Percentiles rank a stretch among this genome's conserved stretches.
These are phyloP conservation scores for Brasenia schreberi DNA, from an alignment of 164 flowering plant species.

Conservation along the genomic window DNA sequence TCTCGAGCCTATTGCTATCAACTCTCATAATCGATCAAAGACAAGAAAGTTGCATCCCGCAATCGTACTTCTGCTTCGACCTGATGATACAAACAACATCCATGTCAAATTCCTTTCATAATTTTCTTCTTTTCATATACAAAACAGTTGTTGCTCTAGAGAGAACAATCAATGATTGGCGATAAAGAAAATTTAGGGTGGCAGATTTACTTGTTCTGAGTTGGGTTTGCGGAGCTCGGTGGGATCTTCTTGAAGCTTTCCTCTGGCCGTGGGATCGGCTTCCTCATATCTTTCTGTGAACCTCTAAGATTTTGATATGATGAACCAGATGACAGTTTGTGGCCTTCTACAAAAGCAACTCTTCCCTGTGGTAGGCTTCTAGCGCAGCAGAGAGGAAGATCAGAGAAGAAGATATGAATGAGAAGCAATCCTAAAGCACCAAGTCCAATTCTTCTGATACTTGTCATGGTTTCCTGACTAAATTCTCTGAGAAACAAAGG, in stretches of 20 bases:
- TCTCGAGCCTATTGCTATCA: not conserved
- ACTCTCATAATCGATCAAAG: not conserved
- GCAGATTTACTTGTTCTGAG: constrained; percentile 46
- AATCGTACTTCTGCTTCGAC: constrained; percentile 2
- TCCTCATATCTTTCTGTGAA: constrained; percentile 15
- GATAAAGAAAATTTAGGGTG: not conserved
- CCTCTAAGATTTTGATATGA: constrained; percentile 15
- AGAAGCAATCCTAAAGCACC: constrained; percentile 17
- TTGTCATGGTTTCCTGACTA: not conserved
- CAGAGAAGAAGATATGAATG: constrained; percentile 3
- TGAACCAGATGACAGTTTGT: constrained; percentile 1
- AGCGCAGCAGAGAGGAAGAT: not conserved
- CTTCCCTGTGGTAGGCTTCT: not conserved
- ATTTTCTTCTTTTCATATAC: not conserved
- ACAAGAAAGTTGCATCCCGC: not conserved
- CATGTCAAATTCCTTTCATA: not conserved
- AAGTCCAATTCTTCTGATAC: not conserved
- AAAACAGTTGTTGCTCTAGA: not conserved
- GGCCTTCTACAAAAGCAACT: constrained; percentile 7
- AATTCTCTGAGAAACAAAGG: not conserved
- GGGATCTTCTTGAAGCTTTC: constrained; percentile 38
- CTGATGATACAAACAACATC: not conserved
- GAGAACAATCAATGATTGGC: not conserved
- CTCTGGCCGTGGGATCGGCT: constrained; percentile 20
- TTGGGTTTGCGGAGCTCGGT: constrained; percentile 45